Evolutionary conservation across 1,284 basidiomycete genomes (phyloP).

Genomic region (Ganoderma multipileum): DNA sequence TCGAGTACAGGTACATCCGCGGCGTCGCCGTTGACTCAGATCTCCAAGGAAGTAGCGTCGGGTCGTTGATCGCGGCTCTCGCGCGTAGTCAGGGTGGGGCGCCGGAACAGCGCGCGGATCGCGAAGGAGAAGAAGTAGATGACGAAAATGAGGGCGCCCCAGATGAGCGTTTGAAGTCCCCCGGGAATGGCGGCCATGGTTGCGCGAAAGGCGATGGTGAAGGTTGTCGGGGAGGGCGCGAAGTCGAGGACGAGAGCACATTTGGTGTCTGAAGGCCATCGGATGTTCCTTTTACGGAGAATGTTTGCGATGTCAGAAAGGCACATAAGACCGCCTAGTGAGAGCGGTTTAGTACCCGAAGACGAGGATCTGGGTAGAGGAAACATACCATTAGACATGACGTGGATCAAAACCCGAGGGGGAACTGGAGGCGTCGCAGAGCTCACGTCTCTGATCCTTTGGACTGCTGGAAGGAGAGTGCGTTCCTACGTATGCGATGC

Average conservation of each 20-base stretch:
- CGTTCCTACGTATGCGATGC: not conserved
- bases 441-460: not conserved
- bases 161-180: conserved; percentile 35
- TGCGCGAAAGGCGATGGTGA: conserved; percentile 38
- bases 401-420: conserved; percentile 18
- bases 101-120: conserved; percentile 21
- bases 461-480: conserved; percentile 6
- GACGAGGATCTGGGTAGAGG: too few species aligned
- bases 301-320: conserved; percentile 11
- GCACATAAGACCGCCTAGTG: conserved; percentile 17
- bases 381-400: conserved; percentile 21
- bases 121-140: conserved; percentile 31
- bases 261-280: conserved; percentile 11
- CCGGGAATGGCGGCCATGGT: conserved; percentile 49
- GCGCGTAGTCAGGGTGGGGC: conserved; percentile 27
- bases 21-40: conserved; percentile 43
- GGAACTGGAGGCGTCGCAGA: not conserved
- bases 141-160: conserved; percentile 33
- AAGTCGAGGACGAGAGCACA: conserved; percentile 24
- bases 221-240: conserved; percentile 10
- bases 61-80: conserved; percentile 43
- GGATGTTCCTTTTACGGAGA: conserved; percentile 3
- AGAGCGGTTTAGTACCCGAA: too few species aligned
- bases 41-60: conserved; percentile 54
- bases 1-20: conserved; percentile 54